A percentile compares a stretch with the other conserved stretches of the same genome.
phyloP scores from a whole-genome alignment of 768 basidiomycete species.

The Leccinum boreale region DNA sequence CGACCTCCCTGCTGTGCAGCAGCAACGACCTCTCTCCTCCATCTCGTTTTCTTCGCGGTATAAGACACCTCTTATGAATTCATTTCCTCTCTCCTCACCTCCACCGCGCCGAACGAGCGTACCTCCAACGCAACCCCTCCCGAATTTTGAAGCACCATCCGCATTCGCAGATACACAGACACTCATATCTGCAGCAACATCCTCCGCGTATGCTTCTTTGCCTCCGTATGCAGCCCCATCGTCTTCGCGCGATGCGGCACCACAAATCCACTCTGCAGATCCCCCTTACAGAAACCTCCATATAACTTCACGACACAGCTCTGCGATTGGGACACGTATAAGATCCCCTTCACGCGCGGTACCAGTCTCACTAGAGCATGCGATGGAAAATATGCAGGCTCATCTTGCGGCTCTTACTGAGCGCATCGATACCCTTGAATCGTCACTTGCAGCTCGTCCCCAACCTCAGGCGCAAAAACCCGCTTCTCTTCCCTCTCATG shows the following conservation, averaged over 20 bases:
- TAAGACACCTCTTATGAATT: constrained; percentile 70
- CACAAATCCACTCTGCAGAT: constrained; percentile 37
- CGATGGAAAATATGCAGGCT: constrained; percentile 76
- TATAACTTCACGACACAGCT: constrained; percentile 34
- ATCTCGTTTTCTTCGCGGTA: constrained; percentile 63
- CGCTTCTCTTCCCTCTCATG: constrained; percentile 39
- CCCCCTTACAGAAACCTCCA: constrained; percentile 35
- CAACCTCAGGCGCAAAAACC: constrained; percentile 38
- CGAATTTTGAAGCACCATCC: constrained; percentile 67
- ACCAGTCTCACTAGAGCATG: constrained; percentile 54
- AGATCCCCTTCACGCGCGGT: constrained; percentile 42
- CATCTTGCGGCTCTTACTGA: constrained; percentile 81
- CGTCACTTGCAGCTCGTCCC: constrained; percentile 29
- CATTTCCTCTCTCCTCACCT: constrained; percentile 56
- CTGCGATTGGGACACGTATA: constrained; percentile 29
- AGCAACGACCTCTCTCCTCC: constrained; percentile 67
- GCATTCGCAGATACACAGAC: constrained; percentile 57
- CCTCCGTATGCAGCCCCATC: constrained; percentile 38
- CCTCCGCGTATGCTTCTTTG: constrained; percentile 34
- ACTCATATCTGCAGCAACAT: constrained; percentile 35
- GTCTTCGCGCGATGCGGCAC: constrained; percentile 37
- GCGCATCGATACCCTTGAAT: constrained; percentile 70
- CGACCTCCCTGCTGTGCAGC: constrained; percentile 38
- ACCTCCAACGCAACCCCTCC: constrained; percentile 69
- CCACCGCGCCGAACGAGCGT: constrained; percentile 41